A percentile compares a stretch with the other conserved stretches of the same genome.
These are phyloP conservation scores for Senecio squalidus DNA, from an alignment of 140 eudicot genomes.

Conservation along the genomic window DNA sequence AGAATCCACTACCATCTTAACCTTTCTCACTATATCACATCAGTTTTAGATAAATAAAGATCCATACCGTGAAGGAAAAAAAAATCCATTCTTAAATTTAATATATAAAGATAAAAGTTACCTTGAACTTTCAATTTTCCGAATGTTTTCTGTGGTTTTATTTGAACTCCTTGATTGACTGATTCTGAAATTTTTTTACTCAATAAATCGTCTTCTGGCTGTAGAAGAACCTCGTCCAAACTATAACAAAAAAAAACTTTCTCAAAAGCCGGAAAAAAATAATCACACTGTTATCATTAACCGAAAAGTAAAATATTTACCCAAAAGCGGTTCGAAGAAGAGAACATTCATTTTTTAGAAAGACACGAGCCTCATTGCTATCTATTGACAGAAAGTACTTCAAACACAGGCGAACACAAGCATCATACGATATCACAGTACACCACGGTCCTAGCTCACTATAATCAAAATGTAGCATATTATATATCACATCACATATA, in stretches of 20 bases:
- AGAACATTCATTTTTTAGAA: conserved; percentile 66
- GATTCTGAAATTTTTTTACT: conserved; percentile 44
- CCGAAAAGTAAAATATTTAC: conserved; percentile 25
- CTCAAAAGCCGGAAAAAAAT: not conserved
- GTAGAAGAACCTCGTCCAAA: conserved; percentile 52
- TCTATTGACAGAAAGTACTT: conserved; percentile 66
- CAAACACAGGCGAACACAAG: conserved; percentile 77
- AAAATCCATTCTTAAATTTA: not conserved
- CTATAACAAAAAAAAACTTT: conserved; percentile 24
- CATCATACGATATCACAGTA: conserved; percentile 66
- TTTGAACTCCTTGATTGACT: conserved; percentile 43
- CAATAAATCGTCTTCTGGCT: conserved; percentile 73
- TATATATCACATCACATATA: not conserved
- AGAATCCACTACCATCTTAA: conserved; percentile 62
- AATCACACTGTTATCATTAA: not conserved
- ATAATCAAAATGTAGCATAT: conserved; percentile 13
- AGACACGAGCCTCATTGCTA: conserved; percentile 51
- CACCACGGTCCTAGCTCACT: conserved; percentile 80
- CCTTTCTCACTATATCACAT: conserved; percentile 56
- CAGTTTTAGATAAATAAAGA: not conserved
- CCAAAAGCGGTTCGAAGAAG: conserved; percentile 59
- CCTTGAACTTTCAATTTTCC: conserved; percentile 88
- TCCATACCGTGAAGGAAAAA: not conserved
- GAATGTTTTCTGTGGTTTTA: conserved; percentile 56
- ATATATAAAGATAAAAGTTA: conserved; percentile 18